Percentiles rank a stretch among this genome's conserved stretches.
Conservation (phyloP, 352 stramenopile species). For the Pythium coloratum region DNA sequence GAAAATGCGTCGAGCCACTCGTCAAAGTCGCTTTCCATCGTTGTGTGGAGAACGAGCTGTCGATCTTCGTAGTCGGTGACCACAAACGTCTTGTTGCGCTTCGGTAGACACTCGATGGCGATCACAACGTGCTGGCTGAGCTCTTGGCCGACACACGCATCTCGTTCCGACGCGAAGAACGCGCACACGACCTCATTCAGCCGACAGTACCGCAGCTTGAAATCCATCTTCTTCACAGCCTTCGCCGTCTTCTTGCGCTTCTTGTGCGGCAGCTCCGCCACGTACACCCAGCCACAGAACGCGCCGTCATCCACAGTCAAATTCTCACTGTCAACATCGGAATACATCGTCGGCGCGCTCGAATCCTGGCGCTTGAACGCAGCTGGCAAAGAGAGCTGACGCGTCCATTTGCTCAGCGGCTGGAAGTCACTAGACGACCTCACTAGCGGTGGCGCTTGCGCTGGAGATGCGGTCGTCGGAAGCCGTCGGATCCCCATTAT, state of each 20-base stretch:
- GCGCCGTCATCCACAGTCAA: not conserved
- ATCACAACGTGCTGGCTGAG: conserved; percentile 44
- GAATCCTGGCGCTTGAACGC: not conserved
- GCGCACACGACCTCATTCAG: conserved; percentile 40
- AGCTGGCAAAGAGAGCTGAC: not conserved
- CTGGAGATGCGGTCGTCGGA: not conserved
- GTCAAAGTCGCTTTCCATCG: conserved; percentile 46
- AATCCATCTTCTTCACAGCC: not conserved
- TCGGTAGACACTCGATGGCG: conserved; percentile 33
- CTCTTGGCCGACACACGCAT: conserved; percentile 10
- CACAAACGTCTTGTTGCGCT: conserved; percentile 51
- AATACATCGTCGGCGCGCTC: conserved; percentile 11
- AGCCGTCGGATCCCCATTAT: not conserved
- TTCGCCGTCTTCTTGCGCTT: not conserved
- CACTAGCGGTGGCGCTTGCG: not conserved
- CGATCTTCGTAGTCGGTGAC: conserved; percentile 49
- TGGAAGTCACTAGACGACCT: not conserved
- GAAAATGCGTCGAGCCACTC: conserved; percentile 45
- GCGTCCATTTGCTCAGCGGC: not conserved
- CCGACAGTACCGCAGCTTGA: not conserved
- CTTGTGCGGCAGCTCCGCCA: not conserved
- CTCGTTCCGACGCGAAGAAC: conserved; percentile 37
- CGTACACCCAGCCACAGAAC: conserved; percentile 1
- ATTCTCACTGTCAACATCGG: conserved; percentile 7
- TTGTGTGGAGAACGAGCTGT: conserved; percentile 39